Evolutionary conservation across 805 yeast species (phyloP), one percentile per base, ranked within the genome.

Genomic region (Teunomyces atbi): DNA sequence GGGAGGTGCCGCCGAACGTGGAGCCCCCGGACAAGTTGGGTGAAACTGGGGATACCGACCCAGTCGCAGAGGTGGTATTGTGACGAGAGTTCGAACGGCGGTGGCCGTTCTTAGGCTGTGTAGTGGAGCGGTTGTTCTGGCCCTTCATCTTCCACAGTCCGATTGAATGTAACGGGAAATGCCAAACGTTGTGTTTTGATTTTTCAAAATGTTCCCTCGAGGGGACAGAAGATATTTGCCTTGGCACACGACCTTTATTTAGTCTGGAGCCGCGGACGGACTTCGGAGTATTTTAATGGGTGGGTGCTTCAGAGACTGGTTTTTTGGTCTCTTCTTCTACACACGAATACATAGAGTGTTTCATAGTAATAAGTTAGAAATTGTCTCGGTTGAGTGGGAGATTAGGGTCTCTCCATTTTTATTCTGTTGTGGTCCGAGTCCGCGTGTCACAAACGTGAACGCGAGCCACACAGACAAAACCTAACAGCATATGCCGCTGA

Each of bases 401-500:
- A n/a, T n/a, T n/a, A n/a, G n/a, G n/a, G n/a, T n/a, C n/a, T n/a
- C n/a, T n/a, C n/a, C n/a, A n/a, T n/a, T n/a, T n/a, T n/a, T n/a
- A n/a, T n/a, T n/a, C n/a, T n/a, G n/a, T n/a, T n/a, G n/a, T n/a
- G n/a, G n/a, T n/a, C n/a, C n/a, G n/a, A n/a, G n/a, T n/a, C n/a
- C n/a, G n/a, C n/a, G n/a, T 23, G 26, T 23, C 26, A 4, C 8
- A 23, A 23, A 7, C 8, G 8, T 2, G 10, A 23, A 23, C 26
- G 26, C 11, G 26, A 10, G 3, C 7, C 26, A 23, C 11, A 23
- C 11, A 23, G n/a, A n/a, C n/a, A 30, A 30, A 13, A 30, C 3
- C 43, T 47, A 65, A 45, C 70, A 68, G 42, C 69, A 65, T n/a
- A 65, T 46, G 33, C 60, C 60, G n/a, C 49, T 52, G 21, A 66